Conservation (phyloP, 2,329 filamentous ascomycete species). For the Pseudogymnoascus sp. region DNA sequence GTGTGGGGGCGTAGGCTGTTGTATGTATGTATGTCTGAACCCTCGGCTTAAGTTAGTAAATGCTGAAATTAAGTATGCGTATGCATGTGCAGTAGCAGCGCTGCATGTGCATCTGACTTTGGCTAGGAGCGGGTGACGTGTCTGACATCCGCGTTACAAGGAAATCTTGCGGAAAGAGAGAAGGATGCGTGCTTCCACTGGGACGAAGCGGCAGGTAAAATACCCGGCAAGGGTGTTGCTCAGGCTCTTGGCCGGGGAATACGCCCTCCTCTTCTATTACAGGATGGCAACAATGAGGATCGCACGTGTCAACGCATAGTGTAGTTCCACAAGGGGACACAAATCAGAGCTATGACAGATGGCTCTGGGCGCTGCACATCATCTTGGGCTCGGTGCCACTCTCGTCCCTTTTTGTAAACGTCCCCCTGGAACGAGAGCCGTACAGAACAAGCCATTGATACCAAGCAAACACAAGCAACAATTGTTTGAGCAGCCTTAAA, state of each 20-base stretch:
- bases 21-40: neutral
- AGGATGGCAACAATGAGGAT: constrained; percentile 1
- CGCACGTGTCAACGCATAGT: neutral
- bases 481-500: neutral
- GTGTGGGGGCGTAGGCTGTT: neutral
- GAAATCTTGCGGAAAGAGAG: constrained; percentile 3
- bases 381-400: neutral
- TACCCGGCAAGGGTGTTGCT: constrained; percentile 1
- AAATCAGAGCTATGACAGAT: constrained; percentile 8
- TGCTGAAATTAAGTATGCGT: constrained; percentile 3
- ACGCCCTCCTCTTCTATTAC: neutral
- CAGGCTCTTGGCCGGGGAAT: neutral
- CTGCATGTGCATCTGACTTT: constrained; percentile 4
- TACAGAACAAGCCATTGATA: neutral
- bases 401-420: neutral
- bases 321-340: neutral
- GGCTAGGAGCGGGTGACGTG: constrained; percentile 5
- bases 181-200: constrained; percentile 6
- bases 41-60: constrained; percentile 4
- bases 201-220: neutral
- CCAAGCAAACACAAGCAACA: neutral
- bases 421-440: neutral
- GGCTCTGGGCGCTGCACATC: constrained; percentile 1
- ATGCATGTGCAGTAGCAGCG: constrained; percentile 4
- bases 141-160: constrained; percentile 8